Evolutionary conservation across 164 flowering plant species (phyloP), one percentile per base, ranked within the genome.

Genomic region (Vitis rotundifolia): DNA sequence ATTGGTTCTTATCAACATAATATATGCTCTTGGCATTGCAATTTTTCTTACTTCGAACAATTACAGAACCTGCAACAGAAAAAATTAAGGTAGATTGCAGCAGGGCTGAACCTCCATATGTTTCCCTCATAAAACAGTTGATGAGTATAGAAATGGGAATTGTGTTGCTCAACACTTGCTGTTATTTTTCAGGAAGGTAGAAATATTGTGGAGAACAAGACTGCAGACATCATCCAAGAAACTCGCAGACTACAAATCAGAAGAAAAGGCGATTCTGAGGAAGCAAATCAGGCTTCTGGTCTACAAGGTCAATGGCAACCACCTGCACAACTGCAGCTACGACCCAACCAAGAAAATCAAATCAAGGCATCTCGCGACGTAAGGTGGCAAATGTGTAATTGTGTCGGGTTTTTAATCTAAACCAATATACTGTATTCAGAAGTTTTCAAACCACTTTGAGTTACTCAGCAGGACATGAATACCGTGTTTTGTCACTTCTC

Each of bases 351-450:
- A 68, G 98, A 91, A 79, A 90, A 83, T 50, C 94, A 90, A 83
- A 87, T 96, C 82, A 93, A 96, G 88, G 99, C 99, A 77, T 93
- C 99, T 74, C 98, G 99, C 88, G 99, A 96, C 87, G 99, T 96
- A 96, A 91, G 98, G 93, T 92, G 86, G 78, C 95, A 79, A 81
- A 80, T 85, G 66, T 87, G 85, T 68, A 54, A 57, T 80, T 70
- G 71, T 73, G 77, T 76, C 76, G 73, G 57, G 54, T 69, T 52
- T 14, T 47, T 8, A 55, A 16, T 11, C 26, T n/a, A 51, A 51
- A 64, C 16, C n/a, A 9, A 29, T n/a, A 11, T 57, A 16, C 29
- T 48, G 7, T 61, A 49, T 31, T 47, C 48, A 22, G 26, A 37
- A n/a, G 3, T 15, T 2, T 22, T 28, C 14, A 53, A 47, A 28